Evolutionary conservation across 225 moss, liverwort and hornwort genomes (phyloP).

Genomic region (Polytrichum formosum): DNA sequence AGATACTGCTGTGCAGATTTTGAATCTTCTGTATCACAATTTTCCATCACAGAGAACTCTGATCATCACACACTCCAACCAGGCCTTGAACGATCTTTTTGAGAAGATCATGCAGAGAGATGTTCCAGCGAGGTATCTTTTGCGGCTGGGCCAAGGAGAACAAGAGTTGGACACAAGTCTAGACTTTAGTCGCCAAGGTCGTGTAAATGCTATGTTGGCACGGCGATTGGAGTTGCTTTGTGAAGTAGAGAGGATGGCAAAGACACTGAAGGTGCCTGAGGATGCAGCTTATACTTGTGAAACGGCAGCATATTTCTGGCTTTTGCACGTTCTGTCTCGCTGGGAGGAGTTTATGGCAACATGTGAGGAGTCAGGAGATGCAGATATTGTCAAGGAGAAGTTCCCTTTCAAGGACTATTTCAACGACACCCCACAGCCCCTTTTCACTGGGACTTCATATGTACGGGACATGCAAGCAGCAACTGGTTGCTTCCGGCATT

Average conservation of each 20-base stretch:
- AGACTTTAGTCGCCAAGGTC: slow-evolving; percentile 93
- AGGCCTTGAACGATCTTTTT: slow-evolving; percentile 96
- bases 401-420: slow-evolving; percentile 96
- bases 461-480: slow-evolving; percentile 82
- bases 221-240: slow-evolving; percentile 85
- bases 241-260: slow-evolving; percentile 89
- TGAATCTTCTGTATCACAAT: slow-evolving; percentile 96
- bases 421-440: slow-evolving; percentile 66
- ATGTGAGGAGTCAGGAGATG: slow-evolving; percentile 67
- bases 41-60: slow-evolving; percentile 89
- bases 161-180: slow-evolving; percentile 90
- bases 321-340: slow-evolving; percentile 90
- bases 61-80: slow-evolving; percentile 97
- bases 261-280: slow-evolving; percentile 84
- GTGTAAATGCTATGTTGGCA: slow-evolving; percentile 97
- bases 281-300: slow-evolving; percentile 98
- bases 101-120: slow-evolving; percentile 99
- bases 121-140: slow-evolving; percentile 90
- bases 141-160: slow-evolving; percentile 98
- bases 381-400: slow-evolving; percentile 70
- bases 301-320: slow-evolving; percentile 98
- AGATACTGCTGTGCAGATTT: slow-evolving; percentile 96
- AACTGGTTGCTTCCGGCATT: slow-evolving; percentile 91
- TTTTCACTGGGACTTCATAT: slow-evolving; percentile 78
- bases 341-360: slow-evolving; percentile 97